phyloP scores from a whole-genome alignment of 208 protist genomes.

The Trypanosoma platydactyli region DNA sequence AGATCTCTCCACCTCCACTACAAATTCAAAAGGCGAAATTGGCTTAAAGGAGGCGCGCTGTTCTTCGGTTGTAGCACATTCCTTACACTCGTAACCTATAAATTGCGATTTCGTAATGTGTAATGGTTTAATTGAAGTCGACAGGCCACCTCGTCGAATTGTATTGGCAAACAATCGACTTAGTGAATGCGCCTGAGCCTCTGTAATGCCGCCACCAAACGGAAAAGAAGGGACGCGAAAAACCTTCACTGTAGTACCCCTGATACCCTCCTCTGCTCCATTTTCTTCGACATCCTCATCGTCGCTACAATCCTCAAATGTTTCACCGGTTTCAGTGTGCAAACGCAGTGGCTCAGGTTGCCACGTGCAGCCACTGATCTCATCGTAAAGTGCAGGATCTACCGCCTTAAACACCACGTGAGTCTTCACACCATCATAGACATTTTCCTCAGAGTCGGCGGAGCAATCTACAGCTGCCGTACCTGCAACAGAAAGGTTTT shows the following conservation, averaged over 20 bases:
- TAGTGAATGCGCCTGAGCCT: conserved; percentile 53
- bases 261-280: conserved; percentile 17
- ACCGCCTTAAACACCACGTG: conserved; percentile 74
- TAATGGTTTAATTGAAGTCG: conserved; percentile 32
- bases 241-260: conserved; percentile 25
- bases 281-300: conserved; percentile 39
- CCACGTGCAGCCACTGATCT: conserved; percentile 68
- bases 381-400: conserved; percentile 60
- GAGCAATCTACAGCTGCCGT: conserved; percentile 23
- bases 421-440: conserved; percentile 77
- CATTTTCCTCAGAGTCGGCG: conserved; percentile 44
- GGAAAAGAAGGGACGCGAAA: conserved; percentile 82
- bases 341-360: conserved; percentile 68
- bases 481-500: conserved; percentile 4
- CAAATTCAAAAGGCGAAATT: conserved; percentile 82
- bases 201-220: conserved; percentile 83
- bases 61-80: conserved; percentile 37
- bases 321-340: conserved; percentile 31
- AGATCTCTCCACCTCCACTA: conserved; percentile 77
- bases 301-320: conserved; percentile 28
- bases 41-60: conserved; percentile 49
- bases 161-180: conserved; percentile 46
- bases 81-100: conserved; percentile 37
- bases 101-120: conserved; percentile 51
- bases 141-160: conserved; percentile 19